These are phyloP conservation scores for Pseudogymnoascus sp. DNA, from an alignment of 2,329 filamentous ascomycete species.

Conservation along the genomic window DNA sequence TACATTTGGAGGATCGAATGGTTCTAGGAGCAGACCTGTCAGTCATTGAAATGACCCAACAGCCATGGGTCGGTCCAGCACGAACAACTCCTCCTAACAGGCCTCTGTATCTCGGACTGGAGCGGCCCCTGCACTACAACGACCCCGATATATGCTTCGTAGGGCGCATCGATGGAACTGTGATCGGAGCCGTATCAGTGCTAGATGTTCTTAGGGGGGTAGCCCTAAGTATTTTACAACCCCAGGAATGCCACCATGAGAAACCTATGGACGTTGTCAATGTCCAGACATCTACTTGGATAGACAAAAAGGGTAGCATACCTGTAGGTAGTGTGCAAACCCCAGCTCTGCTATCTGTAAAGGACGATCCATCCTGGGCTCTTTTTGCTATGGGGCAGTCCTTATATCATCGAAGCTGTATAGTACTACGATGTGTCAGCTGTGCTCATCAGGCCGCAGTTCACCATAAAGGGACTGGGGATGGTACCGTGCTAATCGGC, in stretches of 20 bases:
- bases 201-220: neutral
- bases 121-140: neutral
- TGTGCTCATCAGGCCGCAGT: neutral
- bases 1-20: neutral
- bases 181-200: neutral
- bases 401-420: neutral
- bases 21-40: neutral
- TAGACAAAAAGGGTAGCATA: neutral
- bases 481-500: neutral
- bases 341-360: neutral
- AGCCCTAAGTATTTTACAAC: neutral
- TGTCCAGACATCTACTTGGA: neutral
- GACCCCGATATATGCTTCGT: neutral
- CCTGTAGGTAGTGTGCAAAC: neutral
- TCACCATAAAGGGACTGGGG: neutral
- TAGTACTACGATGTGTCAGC: neutral
- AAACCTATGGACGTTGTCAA: neutral
- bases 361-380: neutral
- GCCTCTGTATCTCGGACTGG: neutral
- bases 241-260: neutral
- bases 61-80: neutral
- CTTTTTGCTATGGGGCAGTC: neutral
- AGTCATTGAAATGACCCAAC: neutral
- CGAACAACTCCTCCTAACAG: neutral
- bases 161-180: neutral